Evolutionary conservation across 805 yeast species (phyloP), one percentile per base, ranked within the genome.

Genomic region (Candida argentea): DNA sequence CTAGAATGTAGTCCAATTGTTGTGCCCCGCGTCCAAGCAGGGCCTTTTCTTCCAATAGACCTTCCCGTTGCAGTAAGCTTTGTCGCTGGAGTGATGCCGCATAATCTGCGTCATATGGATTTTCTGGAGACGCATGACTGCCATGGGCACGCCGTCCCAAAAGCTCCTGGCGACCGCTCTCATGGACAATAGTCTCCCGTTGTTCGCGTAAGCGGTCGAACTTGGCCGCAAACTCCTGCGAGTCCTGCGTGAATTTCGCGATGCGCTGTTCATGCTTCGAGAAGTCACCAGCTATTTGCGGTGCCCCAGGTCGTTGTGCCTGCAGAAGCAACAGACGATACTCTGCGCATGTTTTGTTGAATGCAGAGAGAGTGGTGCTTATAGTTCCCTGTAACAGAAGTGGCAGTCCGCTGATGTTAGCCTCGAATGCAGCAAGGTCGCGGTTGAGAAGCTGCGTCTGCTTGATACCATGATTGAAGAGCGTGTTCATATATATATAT

Each of bases 401-500:
- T 13, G 93, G 91, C 1, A 93, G 70, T 3, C 76, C 66, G 10
- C 72, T 65, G 6, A 83, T 65, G 35, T 78, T 73, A 25, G 65
- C 57, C 44, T 78, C 87, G 39, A 89, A 77, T 29, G 61, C 54
- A 12, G 68, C 62, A 27, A 89, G 55, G 42, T 86, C 95, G 35
- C 70, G 70, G 33, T 75, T 70, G 29, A 89, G 57, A 16, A 76
- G 65, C 42, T 73, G 83, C 17, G 85, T 73, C 53, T 87, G 95
- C 52, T 84, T 85, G 30, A 81, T 65, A 6, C 94, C 95, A 52
- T 84, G 94, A 56, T 84, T 89, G 57, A 79, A 85, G 29, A 87
- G 63, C 16, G 94, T 76, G 56, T 86, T 87, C 97, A 37, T 37
- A 9, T n/a, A n/a, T n/a, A n/a, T n/a, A n/a, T n/a, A n/a, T n/a